phyloP scores from a whole-genome alignment of 371 early-diverging fungal genomes.

The Sporodiniella umbellata region DNA sequence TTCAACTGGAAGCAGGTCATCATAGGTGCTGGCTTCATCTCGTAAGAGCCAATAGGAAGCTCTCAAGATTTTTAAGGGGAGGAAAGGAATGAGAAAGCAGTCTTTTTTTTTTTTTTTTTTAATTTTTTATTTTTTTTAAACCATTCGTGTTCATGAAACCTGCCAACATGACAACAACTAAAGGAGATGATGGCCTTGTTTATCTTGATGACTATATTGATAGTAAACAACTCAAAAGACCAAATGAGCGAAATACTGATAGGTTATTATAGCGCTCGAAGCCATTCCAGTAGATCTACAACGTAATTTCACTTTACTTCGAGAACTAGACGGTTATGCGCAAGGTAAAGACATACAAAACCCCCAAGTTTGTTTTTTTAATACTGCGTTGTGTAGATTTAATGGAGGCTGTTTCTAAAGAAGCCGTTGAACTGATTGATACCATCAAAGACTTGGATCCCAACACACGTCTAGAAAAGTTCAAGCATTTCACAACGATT shows the following conservation, averaged over 20 bases:
- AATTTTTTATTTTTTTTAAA: no score
- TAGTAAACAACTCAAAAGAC: conserved; percentile 45
- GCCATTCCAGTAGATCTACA: conserved; percentile 88
- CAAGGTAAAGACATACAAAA: conserved; percentile 63
- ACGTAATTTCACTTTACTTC: conserved; percentile 86
- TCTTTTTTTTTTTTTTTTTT: no score
- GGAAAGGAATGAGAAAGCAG: no score
- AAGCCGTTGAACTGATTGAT: conserved; percentile 52
- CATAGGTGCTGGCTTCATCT: no score
- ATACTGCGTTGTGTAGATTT: conserved; percentile 32
- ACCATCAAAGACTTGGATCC: conserved; percentile 41
- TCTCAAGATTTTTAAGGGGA: no score
- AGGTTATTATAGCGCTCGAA: conserved; percentile 65
- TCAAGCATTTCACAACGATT: conserved; percentile 58
- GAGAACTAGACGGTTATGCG: conserved; percentile 86
- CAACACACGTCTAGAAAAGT: conserved; percentile 52
- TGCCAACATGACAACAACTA: no score
- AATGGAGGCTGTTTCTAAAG: conserved; percentile 53
- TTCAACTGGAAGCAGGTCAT: no score
- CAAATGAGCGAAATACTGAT: not conserved
- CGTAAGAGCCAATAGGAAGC: no score
- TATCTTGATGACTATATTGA: conserved; percentile 85
- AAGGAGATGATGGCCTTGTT: conserved; percentile 39
- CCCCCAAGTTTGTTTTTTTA: not conserved
- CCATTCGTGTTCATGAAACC: no score